phyloP scores from a whole-genome alignment of 2,329 filamentous ascomycete species.

The Aspergillus fumigatiaffinis region DNA sequence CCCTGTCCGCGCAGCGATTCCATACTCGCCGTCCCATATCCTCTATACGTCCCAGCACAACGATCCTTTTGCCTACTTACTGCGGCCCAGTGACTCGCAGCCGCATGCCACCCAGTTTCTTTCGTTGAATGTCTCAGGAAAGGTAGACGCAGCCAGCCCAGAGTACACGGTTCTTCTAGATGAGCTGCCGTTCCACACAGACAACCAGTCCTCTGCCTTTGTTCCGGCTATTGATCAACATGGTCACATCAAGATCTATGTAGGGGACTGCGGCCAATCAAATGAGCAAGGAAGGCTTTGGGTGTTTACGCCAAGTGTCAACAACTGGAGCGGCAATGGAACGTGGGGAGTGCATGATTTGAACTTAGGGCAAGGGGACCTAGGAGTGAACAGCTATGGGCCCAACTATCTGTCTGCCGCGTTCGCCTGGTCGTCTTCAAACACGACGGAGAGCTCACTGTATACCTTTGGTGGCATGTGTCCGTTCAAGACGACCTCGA shows the following conservation, averaged over 20 bases:
- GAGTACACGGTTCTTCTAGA: slow-evolving; percentile 27
- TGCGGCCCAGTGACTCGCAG: slow-evolving; percentile 54
- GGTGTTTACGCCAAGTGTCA: slow-evolving; percentile 56
- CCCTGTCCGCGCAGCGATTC: slow-evolving; percentile 47
- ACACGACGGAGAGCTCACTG: slow-evolving; percentile 47
- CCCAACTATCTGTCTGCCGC: slow-evolving; percentile 58
- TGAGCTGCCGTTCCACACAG: slow-evolving; percentile 22
- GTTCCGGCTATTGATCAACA: slow-evolving; percentile 62
- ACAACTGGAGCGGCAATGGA: slow-evolving; percentile 46
- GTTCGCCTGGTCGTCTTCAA: slow-evolving; percentile 62
- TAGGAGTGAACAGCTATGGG: slow-evolving; percentile 35
- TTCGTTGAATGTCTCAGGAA: slow-evolving; percentile 62
- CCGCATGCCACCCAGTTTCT: slow-evolving; percentile 52
- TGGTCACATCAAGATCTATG: slow-evolving; percentile 69
- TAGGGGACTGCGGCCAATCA: slow-evolving; percentile 64
- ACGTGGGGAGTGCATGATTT: slow-evolving; percentile 50
- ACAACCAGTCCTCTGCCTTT: slow-evolving; percentile 60
- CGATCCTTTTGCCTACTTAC: slow-evolving; percentile 63
- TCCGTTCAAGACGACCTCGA: slow-evolving; percentile 45
- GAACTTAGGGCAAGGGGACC: slow-evolving; percentile 30
- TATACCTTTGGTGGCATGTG: slow-evolving; percentile 94
- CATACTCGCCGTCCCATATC: slow-evolving; percentile 74
- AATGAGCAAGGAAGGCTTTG: slow-evolving; percentile 58
- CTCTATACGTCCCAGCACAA: slow-evolving; percentile 53
- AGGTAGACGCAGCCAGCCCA: slow-evolving; percentile 47